Evolutionary conservation across 176 grass and related monocot genomes (phyloP).

Genomic region (Neostapfia colusana): DNA sequence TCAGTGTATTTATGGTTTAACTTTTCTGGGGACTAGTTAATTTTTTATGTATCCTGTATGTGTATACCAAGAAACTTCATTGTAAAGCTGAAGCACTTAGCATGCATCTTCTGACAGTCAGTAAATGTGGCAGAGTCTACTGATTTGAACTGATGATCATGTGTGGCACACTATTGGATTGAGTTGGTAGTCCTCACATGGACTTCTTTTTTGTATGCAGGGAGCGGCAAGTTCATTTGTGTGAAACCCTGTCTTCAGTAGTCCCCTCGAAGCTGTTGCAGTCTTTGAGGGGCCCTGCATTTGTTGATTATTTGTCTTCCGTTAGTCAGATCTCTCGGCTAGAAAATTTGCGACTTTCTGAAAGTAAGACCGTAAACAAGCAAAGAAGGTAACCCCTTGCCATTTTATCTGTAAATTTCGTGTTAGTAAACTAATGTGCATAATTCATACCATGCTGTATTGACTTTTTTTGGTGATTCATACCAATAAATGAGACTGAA

Average conservation of each 20-base stretch:
- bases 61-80: neutral
- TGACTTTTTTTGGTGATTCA: neutral
- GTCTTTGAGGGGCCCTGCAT: constrained; percentile 68
- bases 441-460: neutral
- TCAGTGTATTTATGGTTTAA: constrained; percentile 27
- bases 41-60: constrained; percentile 9
- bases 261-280: constrained; percentile 68
- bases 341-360: constrained; percentile 63
- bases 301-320: constrained; percentile 83
- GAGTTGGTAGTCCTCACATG: constrained; percentile 9
- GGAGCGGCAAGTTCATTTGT: constrained; percentile 50
- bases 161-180: neutral
- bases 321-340: constrained; percentile 67
- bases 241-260: constrained; percentile 50
- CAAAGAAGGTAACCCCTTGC: constrained; percentile 54
- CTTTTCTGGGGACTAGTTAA: neutral
- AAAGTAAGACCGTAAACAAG: constrained; percentile 39
- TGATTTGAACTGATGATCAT: constrained; percentile 11
- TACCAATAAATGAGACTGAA: neutral
- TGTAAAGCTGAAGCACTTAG: constrained; percentile 13
- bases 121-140: neutral
- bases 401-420: neutral
- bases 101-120: neutral
- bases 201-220: constrained; percentile 44
- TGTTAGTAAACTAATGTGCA: neutral